Evolutionary conservation across 768 basidiomycete species (phyloP), one percentile per base, ranked within the genome.

Genomic region (Mycena vulgaris): DNA sequence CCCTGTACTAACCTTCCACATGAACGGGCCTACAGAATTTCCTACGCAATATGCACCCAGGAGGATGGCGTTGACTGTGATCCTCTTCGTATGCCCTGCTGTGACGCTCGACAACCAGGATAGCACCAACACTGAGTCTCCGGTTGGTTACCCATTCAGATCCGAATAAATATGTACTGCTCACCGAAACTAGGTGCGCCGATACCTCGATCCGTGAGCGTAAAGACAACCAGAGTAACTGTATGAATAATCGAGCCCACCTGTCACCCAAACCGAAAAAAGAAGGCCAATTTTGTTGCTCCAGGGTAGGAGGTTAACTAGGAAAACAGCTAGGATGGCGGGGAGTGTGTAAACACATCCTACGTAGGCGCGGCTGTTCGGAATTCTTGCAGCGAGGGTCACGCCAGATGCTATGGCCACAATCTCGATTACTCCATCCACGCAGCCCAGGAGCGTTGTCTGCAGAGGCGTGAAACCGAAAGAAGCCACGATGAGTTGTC

Each of bases 1-100:
- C n/a, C n/a, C n/a, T n/a, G n/a, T n/a, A n/a, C n/a, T n/a, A 35
- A 49, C 80, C 80, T 91, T 86, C 93, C 93, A 95, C 88, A 93
- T 92, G 73, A 92, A 90, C 39, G 92, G 90, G 16, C 92, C 86
- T 3, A 85, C 90, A 14, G 92, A 87, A 76, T 95, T 94, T 57
- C 93, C 94, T 39, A 93, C 83, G 28, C 89, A 91, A 75, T 94
- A 95, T 1, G 91, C 90, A 48, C 86, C 87, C 16, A 95, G 84
- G 85, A 93, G 87, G 71, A 95, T 89, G 0, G 94, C 92, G 75
- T 94, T 94, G 7, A 82, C 79, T 25, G 92, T 91, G 0, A 94
- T 85, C 69, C 86, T 84, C 79, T 93, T 93, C 35, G 92, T 93
- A 74, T 93, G 92, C 0, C 91, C 92, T 0, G 91, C 88, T 0